Base-by-base conservation (phyloP, 129 eudicot genomes). In the sunflower (Helianthus annuus) region DNA sequence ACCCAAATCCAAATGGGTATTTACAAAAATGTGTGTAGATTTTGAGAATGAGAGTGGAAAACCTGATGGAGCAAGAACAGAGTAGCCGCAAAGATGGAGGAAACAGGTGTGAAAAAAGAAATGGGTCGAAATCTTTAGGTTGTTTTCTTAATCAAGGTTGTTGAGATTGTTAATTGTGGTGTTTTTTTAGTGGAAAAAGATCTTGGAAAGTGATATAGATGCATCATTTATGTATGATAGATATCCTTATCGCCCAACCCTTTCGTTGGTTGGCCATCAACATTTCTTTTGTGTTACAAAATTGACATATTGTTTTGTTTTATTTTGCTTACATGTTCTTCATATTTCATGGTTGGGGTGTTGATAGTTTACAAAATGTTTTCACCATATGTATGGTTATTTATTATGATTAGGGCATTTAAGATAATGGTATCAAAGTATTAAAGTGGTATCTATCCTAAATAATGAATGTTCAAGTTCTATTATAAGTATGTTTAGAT, bases 221-320 rank as follows among this genome's bases (percentile, higher is more conserved):
- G 53, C 10, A 12, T 51, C 59, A 69, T 69, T 34, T 53, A 17
- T 49, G 48, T 40, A 74, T 74, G 71, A 74, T 74, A 74, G 71
- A 74, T 74, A 74, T 74, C 78, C 78, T 74, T 74, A 74, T 74
- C 78, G 78, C 64, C 64, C 72, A 22, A 51, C 32, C 29, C 78
- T 64, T 63, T 49, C 56, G 53, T 64, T 74, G 78, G 78, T 74
- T 74, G 78, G 78, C 78, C 64, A 64, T 22, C 44, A 10, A 51
- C 78, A 51, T 74, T 74, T 74, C 71, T 5, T 51, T 64, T 61
- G 19, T 36, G 17, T 40, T 15, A 10, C 70, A 52, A 44, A 42
- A 40, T 42, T 65, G 70, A 65, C 70, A 42, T 65, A 0, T 17
- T 44, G 6, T 65, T 65, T 65, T 65, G 54, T 65, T 42, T 65